Evolutionary conservation across 176 grass and related monocot genomes (phyloP), one percentile per base, ranked within the genome.

Genomic region (Oryza meyeriana): DNA sequence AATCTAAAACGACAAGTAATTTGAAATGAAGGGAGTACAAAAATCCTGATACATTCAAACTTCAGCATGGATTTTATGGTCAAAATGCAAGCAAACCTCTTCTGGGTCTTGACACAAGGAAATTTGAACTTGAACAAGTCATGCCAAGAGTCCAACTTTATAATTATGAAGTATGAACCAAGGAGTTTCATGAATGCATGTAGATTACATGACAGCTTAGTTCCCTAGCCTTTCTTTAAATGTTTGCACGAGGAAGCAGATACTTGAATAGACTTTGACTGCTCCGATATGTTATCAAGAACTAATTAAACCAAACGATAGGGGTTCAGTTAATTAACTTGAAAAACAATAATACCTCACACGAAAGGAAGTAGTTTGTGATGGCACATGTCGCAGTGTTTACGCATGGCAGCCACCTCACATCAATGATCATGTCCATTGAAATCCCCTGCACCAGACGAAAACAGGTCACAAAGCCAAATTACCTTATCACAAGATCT

Each of bases 401-500:
- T 39, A 92, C 93, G 31, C 89, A 90, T 17, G 95, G 87, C 61
- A 99, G 79, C 76, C 96, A 84, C 83, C 91, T 92, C 61, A 99
- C 61, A 45, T 99, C 96, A 6, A 99, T 94, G 73, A 95, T 95
- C 89, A 80, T 90, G 76, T 99, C 96, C 59, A 93, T 99, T 38
- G 96, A 99, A 77, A 99, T 99, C 44, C 93, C 96, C 96, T 99
- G 79, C n/a, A 57, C 42, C 31, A 13, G 26, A 40, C 58, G 16
- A 69, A 38, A 24, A 52, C 22, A 68, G 38, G 28, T 70, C n/a
- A 38, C 14, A n/a, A 4, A 59, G 16, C 25, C 30, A 57, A 80
- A 24, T 10, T 72, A 13, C 30, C 9, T n/a, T n/a, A 40, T 9
- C 13, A 66, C 7, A 8, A 42, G 28, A n/a, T 32, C 75, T 25